Conservation (phyloP, 1,139 yeast genomes). For the Yamadazyma dendronema region DNA sequence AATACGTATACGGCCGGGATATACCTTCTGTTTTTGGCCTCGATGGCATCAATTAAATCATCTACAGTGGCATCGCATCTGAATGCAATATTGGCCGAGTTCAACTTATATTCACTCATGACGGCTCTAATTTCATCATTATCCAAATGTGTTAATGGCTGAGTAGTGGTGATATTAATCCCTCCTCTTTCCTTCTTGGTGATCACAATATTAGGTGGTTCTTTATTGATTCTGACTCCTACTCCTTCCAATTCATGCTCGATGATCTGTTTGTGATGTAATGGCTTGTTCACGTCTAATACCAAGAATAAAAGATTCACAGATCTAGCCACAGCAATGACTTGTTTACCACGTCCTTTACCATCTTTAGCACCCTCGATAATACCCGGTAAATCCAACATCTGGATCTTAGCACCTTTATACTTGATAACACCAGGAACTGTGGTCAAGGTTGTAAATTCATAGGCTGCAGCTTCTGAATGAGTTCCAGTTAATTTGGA, state of each 20-base stretch:
- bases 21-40: conserved; percentile 84
- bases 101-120: conserved; percentile 89
- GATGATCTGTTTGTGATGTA: conserved; percentile 88
- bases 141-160: conserved; percentile 86
- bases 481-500: conserved; percentile 91
- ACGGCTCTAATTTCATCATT: conserved; percentile 94
- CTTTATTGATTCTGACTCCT: conserved; percentile 89
- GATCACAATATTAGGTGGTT: conserved; percentile 88
- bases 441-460: conserved; percentile 94
- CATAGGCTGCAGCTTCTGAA: conserved; percentile 96
- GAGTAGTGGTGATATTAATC: conserved; percentile 87
- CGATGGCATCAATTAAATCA: conserved; percentile 91
- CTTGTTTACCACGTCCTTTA: conserved; percentile 98
- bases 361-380: conserved; percentile 99
- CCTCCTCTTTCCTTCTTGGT: conserved; percentile 97
- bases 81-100: conserved; percentile 95
- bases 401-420: conserved; percentile 96
- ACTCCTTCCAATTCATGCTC: conserved; percentile 96
- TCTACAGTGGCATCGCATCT: conserved; percentile 98
- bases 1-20: conserved; percentile 93
- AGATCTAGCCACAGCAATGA: conserved; percentile 96
- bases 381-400: conserved; percentile 97
- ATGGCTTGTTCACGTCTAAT: conserved; percentile 92
- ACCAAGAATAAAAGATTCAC: conserved; percentile 91
- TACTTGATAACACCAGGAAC: conserved; percentile 96